These are phyloP conservation scores for Cladosporium sp. DNA, from an alignment of 2,329 filamentous ascomycete species.

Conservation along the genomic window DNA sequence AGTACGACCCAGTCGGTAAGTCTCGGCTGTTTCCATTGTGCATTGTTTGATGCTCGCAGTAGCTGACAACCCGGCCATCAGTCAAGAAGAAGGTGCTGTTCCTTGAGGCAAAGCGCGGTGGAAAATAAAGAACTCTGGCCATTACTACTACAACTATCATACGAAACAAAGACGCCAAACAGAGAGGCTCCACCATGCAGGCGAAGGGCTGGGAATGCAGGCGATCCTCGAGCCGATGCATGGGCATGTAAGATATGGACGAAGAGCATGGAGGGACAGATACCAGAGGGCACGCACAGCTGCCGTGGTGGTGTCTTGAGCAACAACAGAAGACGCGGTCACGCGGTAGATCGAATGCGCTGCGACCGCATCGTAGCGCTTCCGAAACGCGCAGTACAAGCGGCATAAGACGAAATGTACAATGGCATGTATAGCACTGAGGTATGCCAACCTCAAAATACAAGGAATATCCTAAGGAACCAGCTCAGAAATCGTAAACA, in stretches of 20 bases:
- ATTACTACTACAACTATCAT: not conserved
- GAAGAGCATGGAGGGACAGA: not conserved
- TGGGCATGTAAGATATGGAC: not conserved
- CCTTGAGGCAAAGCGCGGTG: constrained; percentile 82
- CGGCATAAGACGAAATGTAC: too few relatives aligned
- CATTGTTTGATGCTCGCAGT: too few relatives aligned
- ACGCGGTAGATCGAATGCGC: too few relatives aligned
- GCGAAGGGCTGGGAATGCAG: not conserved
- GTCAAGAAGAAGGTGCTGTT: constrained; percentile 96
- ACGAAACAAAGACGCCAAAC: not conserved
- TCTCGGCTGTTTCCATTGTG: constrained; percentile 11
- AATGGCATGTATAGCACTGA: too few relatives aligned
- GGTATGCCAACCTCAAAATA: too few relatives aligned
- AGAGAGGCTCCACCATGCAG: not conserved
- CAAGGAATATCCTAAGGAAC: too few relatives aligned
- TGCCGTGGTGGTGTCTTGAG: too few relatives aligned
- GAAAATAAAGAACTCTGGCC: constrained; percentile 26
- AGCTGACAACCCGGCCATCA: constrained; percentile 32
- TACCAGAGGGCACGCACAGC: not conserved
- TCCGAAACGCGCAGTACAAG: too few relatives aligned
- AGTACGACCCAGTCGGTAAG: constrained; percentile 95
- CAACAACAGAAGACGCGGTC: too few relatives aligned
- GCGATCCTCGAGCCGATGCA: not conserved
- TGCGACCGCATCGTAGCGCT: too few relatives aligned
- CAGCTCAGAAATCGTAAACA: too few relatives aligned